A percentile compares a stretch with the other conserved stretches of the same genome.
Conservation (phyloP, 768 basidiomycete species). For the Termitomyces sp. region DNA sequence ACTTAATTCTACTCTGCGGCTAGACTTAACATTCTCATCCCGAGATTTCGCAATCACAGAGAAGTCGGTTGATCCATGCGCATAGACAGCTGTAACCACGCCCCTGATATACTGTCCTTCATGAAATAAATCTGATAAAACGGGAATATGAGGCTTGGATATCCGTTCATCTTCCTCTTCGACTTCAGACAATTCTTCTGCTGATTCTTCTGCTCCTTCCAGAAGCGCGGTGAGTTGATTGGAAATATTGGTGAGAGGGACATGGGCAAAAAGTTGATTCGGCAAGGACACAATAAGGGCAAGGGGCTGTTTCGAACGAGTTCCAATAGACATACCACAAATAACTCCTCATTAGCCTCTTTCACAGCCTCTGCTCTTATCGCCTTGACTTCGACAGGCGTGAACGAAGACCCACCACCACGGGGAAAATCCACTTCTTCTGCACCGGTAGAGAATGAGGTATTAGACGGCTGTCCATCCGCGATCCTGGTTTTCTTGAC, state of each 20-base stretch:
- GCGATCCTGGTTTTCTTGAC: conserved; percentile 54
- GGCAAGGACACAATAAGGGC: conserved; percentile 93
- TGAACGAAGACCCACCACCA: conserved; percentile 87
- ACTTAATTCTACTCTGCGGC: conserved; percentile 80
- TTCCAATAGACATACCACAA: conserved; percentile 42
- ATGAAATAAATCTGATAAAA: conserved; percentile 68
- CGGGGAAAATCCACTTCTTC: conserved; percentile 93
- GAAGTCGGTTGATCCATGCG: conserved; percentile 58
- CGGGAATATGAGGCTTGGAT: conserved; percentile 44
- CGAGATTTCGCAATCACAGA: conserved; percentile 55
- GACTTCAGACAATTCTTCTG: conserved; percentile 38
- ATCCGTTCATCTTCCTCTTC: conserved; percentile 43
- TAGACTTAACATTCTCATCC: conserved; percentile 63
- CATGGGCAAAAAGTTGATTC: conserved; percentile 88
- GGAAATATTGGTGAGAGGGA: conserved; percentile 92
- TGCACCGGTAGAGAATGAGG: conserved; percentile 24
- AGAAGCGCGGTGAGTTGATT: conserved; percentile 68
- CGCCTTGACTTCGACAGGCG: conserved; percentile 84
- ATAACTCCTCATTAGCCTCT: conserved; percentile 80
- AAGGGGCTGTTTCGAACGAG: conserved; percentile 53
- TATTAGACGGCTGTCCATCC: conserved; percentile 26
- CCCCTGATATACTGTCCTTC: conserved; percentile 86
- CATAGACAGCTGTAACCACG: conserved; percentile 64
- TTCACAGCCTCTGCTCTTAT: conserved; percentile 78
- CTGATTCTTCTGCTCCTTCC: conserved; percentile 55